Evolutionary conservation across 225 moss, liverwort and hornwort species (phyloP), one percentile per base, ranked within the genome.

Genomic region (Straminergon stramineum): DNA sequence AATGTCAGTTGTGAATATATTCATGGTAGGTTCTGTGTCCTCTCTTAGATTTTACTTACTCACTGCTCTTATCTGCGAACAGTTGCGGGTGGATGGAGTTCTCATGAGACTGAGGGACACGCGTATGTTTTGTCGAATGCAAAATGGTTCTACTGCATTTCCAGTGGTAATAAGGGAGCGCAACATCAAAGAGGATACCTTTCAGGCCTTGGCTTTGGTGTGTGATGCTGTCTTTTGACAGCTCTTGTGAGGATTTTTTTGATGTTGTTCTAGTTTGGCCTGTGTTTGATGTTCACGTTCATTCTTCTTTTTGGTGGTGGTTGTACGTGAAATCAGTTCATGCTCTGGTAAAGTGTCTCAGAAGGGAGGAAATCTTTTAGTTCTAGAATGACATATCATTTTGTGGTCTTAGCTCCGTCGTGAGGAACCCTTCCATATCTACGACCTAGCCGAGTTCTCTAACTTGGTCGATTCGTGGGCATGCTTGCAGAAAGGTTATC

Each of bases 41-140:
- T 52, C 63, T 85, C 27, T 41, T 63, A 37, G 75, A 86, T 57
- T 86, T 58, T 66, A n/a, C 86, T 86, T 22, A 82, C 63, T 1
- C 57, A 31, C n/a, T 62, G 58, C 39, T 39, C 68, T 58, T 32
- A 82, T 78, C 34, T 83, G 37, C 75, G 16, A 64, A 79, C 93
- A 97, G 96, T 86, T 97, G 90, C 95, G 96, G 70, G 96, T 96
- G 83, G 97, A 97, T 86, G 97, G 97, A 67, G 96, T 93, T 80
- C 89, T 97, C 77, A 96, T 96, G 94, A 94, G 97, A 91, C 85
- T 97, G 79, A 87, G 97, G 62, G 97, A 96, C 81, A 96, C 96
- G 21, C 94, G 97, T 76, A 92, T 97, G 91, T 97, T 94, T 83
- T 95, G 93, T 52, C 92, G 91, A 67, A 95, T 96, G 87, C 91